Base-by-base conservation (phyloP, 225 moss, liverwort and hornwort species). In the Bryum argenteum region DNA sequence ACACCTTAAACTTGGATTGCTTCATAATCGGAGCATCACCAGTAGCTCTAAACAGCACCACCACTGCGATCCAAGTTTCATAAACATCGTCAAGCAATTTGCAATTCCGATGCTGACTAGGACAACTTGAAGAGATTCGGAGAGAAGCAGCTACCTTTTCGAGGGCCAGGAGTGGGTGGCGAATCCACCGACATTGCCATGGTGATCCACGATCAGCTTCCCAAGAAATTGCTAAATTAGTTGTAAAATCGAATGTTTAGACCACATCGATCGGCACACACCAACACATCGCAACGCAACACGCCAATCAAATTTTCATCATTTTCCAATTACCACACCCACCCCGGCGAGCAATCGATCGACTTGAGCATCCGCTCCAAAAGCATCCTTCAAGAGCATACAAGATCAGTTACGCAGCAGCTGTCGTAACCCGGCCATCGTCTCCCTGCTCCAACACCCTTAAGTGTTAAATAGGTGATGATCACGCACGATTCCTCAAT, bases 11-110 rank as follows among this genome's bases (percentile, higher is more conserved):
- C 66, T 93, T 93, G 41, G 87, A 78, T 71, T 89, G 90, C 76
- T 90, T 93, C 60, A 90, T 83, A 41, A 90, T 90, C 0, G 93
- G 96, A 21, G 93, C 96, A 89, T 96, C 90, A 19, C 89, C 93
- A 85, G 93, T 90, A 70, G 93, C 89, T 57, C 89, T 89, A 70
- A 93, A 87, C 18, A 90, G 78, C 53, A 93, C 87, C 59, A 93
- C 89, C 71, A 93, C 93, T 93, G 80, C 58, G 73, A 61, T 5
- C 57, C 13, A 51, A 48, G 11, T 5, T 50, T 13, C 26, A 61
- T 43, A 16, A 48, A 48, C 48, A 16, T 7, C 48, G 6, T 48
- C 17, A 17, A 48, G 16, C 47, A 47, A 16, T 47, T 15, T 47
- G 15, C 47, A 14, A 15, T 14, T 14, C 16, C 47, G 47, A 16